A percentile compares a stretch with the other conserved stretches of the same genome.
Conservation (phyloP, 495 filamentous ascomycete species). For the Trichoderma virens region DNA sequence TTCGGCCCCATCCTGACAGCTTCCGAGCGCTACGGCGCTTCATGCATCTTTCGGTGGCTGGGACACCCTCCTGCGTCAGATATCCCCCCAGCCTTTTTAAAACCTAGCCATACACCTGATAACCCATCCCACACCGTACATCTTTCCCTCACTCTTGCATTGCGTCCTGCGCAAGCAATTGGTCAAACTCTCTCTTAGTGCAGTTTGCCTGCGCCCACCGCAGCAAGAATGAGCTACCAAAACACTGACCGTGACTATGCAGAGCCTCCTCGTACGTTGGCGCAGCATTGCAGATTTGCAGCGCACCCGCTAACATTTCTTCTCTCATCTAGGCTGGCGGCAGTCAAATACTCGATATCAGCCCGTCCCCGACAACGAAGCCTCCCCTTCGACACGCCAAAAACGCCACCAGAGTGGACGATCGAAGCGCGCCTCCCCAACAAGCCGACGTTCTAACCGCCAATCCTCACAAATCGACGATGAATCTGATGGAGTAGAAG, state of each 20-base stretch:
- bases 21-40: not conserved
- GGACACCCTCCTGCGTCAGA: not conserved
- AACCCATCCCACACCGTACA: not conserved
- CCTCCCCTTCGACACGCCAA: not conserved
- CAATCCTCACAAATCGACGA: not conserved
- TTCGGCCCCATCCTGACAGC: slow-evolving; percentile 1
- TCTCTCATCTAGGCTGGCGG: not conserved
- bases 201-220: not conserved
- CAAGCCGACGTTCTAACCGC: not conserved
- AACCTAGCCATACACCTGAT: not conserved
- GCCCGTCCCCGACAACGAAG: not conserved
- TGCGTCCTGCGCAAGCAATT: not conserved
- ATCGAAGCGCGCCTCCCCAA: not conserved
- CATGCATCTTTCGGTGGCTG: slow-evolving; percentile 7
- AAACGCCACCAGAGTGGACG: not conserved
- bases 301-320: not conserved
- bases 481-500: not conserved
- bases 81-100: not conserved
- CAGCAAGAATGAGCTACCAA: not conserved
- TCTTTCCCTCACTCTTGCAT: not conserved
- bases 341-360: slow-evolving; percentile 4
- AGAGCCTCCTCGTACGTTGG: slow-evolving; percentile 1
- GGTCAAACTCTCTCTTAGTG: slow-evolving; percentile 1
- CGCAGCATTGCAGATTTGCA: not conserved
- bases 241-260: not conserved